Evolutionary conservation across 768 basidiomycete genomes (phyloP).

Genomic region (Gymnopilus dilepis): DNA sequence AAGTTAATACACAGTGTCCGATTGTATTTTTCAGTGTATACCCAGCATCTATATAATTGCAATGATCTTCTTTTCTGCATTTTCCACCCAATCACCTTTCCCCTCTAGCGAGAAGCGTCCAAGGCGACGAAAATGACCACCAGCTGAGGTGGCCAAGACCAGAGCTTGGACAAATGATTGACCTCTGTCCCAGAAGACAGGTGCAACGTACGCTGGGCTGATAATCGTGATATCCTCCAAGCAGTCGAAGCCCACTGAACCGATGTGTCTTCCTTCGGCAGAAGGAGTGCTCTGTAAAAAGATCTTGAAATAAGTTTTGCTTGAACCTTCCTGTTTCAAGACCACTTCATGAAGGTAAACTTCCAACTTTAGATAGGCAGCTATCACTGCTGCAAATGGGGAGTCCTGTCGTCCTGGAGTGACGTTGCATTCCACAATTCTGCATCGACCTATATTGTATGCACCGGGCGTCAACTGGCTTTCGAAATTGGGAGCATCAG

Average conservation of each 20-base stretch:
- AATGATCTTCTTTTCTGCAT: neutral
- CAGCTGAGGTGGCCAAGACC: neutral
- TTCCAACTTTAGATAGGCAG: conserved; percentile 2
- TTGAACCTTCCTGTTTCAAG: neutral
- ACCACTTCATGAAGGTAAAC: conserved; percentile 1
- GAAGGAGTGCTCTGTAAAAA: neutral
- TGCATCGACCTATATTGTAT: neutral
- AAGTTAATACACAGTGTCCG: too few relatives aligned
- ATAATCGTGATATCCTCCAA: neutral
- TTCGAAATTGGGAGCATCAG: neutral
- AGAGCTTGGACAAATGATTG: neutral
- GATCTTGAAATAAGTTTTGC: neutral
- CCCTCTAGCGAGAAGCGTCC: neutral
- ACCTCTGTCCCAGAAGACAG: conserved; percentile 2
- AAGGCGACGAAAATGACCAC: neutral
- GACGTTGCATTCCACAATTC: conserved; percentile 8
- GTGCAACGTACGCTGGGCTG: neutral
- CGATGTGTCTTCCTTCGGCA: neutral
- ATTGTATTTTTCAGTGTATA: too few relatives aligned
- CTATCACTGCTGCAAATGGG: conserved; percentile 8
- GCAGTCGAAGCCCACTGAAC: neutral
- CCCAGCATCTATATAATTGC: neutral
- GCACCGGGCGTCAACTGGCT: conserved; percentile 4
- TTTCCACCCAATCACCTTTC: neutral
- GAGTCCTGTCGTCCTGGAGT: neutral